phyloP scores from a whole-genome alignment of 2,329 filamentous ascomycete genomes.

The Aspergillus tubingensis region DNA sequence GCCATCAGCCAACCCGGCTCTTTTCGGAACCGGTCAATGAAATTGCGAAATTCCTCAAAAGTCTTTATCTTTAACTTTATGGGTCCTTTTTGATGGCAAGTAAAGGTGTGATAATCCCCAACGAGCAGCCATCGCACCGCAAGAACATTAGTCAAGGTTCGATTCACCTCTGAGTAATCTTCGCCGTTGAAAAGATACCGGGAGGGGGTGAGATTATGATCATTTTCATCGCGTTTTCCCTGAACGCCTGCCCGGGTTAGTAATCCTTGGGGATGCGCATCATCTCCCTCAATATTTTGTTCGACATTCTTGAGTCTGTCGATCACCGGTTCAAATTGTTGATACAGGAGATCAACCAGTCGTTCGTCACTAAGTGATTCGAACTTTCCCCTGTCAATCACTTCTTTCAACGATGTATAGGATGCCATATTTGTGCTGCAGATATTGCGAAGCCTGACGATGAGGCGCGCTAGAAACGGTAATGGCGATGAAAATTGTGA shows the following conservation, averaged over 20 bases:
- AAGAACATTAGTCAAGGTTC: slow-evolving; percentile 41
- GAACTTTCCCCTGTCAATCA: not conserved
- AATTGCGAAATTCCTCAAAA: slow-evolving; percentile 30
- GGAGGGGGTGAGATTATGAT: slow-evolving; percentile 6
- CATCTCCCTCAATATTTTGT: not conserved
- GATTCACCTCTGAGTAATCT: slow-evolving; percentile 42
- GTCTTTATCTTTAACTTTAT: slow-evolving; percentile 29
- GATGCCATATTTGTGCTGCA: too few species aligned
- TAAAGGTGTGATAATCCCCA: slow-evolving; percentile 38
- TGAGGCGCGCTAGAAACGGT: too few species aligned
- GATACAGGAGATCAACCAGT: not conserved
- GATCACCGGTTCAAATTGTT: not conserved
- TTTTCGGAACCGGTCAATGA: slow-evolving; percentile 9
- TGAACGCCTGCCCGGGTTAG: not conserved
- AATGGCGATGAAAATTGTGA: too few species aligned
- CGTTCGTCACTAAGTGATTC: not conserved
- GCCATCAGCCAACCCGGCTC: slow-evolving; percentile 28
- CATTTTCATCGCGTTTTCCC: not conserved
- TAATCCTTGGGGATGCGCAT: not conserved
- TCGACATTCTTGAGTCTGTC: not conserved
- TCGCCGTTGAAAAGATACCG: slow-evolving; percentile 7
- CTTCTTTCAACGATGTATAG: too few species aligned
- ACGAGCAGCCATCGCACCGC: slow-evolving; percentile 41
- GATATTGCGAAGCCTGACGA: too few species aligned
- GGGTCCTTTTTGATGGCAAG: slow-evolving; percentile 26